Percentiles rank a stretch among this genome's conserved stretches.
phyloP scores from a whole-genome alignment of 768 basidiomycete genomes.

The Naematelia aurantialba region DNA sequence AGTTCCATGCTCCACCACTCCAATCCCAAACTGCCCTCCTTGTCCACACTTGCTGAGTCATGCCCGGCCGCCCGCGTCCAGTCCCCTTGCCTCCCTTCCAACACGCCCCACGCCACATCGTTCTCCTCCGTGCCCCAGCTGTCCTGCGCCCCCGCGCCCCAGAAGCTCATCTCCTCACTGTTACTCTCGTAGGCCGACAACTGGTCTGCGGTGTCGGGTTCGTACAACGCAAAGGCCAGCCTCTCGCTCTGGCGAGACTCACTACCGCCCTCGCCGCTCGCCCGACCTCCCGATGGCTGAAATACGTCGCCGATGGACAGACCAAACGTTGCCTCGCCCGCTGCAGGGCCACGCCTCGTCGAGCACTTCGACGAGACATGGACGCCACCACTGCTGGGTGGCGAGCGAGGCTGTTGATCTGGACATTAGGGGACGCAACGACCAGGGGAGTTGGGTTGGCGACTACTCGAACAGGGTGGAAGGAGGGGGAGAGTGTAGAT shows the following conservation, averaged over 20 bases:
- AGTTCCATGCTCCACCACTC: background rate
- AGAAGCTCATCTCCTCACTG: constrained; percentile 10
- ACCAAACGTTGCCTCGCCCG: constrained; percentile 35
- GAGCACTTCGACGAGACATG: constrained; percentile 10
- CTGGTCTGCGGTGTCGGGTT: background rate
- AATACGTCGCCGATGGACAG: constrained; percentile 10
- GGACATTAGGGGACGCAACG: constrained; percentile 1
- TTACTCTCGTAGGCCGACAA: constrained; percentile 1
- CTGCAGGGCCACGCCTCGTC: constrained; percentile 40
- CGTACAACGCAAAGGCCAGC: constrained; percentile 9
- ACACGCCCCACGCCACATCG: constrained; percentile 24
- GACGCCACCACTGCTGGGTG: constrained; percentile 50
- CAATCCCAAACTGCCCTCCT: background rate
- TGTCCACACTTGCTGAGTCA: constrained; percentile 3
- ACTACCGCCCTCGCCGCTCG: constrained; percentile 35
- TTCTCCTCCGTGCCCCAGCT: constrained; percentile 44
- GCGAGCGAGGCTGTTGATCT: constrained; percentile 31
- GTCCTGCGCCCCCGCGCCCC: constrained; percentile 16
- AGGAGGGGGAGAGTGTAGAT: constrained; percentile 6
- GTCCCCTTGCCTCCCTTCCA: constrained; percentile 32
- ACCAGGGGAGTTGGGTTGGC: background rate
- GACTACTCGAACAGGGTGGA: constrained; percentile 1
- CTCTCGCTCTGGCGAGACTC: constrained; percentile 29
- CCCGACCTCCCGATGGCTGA: constrained; percentile 20
- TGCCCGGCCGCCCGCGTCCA: constrained; percentile 26